These are phyloP conservation scores for Sambucus nigra DNA, from an alignment of 129 eudicot species.

Conservation along the genomic window DNA sequence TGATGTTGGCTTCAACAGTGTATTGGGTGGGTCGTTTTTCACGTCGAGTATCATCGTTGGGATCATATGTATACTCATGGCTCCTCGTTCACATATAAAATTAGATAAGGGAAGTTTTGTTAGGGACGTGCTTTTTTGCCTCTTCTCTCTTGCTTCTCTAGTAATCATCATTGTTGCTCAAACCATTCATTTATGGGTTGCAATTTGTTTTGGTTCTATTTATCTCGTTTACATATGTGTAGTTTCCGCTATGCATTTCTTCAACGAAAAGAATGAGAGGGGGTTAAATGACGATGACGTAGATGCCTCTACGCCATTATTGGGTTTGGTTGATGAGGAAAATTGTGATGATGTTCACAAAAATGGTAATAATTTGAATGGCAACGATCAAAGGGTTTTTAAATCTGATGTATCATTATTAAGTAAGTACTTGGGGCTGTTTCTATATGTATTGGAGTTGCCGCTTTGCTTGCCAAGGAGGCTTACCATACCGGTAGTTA, in stretches of 20 bases:
- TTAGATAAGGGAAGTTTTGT: conserved; percentile 40
- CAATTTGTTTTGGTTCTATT: conserved; percentile 37
- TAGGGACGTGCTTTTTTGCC: conserved; percentile 48
- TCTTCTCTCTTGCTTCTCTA: conserved; percentile 36
- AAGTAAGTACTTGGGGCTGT: neutral
- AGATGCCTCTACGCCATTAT: conserved; percentile 21
- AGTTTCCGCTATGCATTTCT: conserved; percentile 42
- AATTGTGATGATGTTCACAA: conserved; percentile 6
- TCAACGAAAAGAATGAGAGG: conserved; percentile 16
- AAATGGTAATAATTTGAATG: conserved; percentile 10
- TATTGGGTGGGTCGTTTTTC: conserved; percentile 66
- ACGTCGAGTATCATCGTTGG: conserved; percentile 55
- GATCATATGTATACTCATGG: conserved; percentile 25
- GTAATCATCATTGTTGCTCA: conserved; percentile 28
- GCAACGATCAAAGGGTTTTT: neutral
- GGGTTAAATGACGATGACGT: neutral
- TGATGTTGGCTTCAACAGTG: conserved; percentile 54
- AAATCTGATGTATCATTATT: neutral
- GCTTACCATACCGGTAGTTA: conserved; percentile 54
- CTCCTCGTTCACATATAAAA: conserved; percentile 10
- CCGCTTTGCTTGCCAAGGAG: conserved; percentile 61
- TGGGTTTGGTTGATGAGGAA: conserved; percentile 41
- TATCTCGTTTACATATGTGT: conserved; percentile 35
- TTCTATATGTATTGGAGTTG: conserved; percentile 28
- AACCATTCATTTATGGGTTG: conserved; percentile 28